These are phyloP conservation scores for Monilinia polystroma DNA, from an alignment of 2,329 filamentous ascomycete genomes.

Conservation along the genomic window DNA sequence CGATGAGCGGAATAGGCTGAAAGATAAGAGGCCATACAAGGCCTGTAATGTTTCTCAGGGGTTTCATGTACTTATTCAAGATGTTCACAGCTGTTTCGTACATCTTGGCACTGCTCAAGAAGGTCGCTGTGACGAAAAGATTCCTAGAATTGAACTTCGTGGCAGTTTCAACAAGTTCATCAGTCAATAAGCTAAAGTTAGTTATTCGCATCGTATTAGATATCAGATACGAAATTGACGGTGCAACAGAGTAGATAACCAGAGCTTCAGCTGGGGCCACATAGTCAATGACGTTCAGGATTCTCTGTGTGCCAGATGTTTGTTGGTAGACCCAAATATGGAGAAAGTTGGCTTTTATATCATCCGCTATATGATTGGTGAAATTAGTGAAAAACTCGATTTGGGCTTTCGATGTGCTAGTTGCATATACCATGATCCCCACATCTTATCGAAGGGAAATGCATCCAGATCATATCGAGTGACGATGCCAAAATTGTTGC, in stretches of 20 bases:
- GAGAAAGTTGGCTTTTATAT: neutral
- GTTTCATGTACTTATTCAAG: neutral
- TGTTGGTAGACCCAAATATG: neutral
- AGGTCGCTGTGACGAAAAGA: constrained; percentile 4
- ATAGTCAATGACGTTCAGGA: neutral
- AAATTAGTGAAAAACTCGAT: neutral
- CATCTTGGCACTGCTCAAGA: neutral
- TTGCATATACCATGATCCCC: constrained; percentile 3
- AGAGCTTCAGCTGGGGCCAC: neutral
- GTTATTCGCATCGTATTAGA: constrained; percentile 24
- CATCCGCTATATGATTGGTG: neutral
- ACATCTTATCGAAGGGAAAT: constrained; percentile 2
- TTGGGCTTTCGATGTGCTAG: neutral
- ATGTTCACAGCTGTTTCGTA: neutral
- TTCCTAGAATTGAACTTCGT: neutral
- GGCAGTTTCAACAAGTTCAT: neutral
- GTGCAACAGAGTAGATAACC: neutral
- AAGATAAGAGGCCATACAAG: neutral
- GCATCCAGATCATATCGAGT: constrained; percentile 8
- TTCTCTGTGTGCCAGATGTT: neutral
- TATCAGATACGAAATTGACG: constrained; percentile 17
- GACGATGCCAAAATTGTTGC: constrained; percentile 21
- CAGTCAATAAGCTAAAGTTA: constrained; percentile 21
- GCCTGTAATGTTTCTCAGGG: neutral
- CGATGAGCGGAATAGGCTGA: neutral